Conservation (phyloP, 257 asterid genomes). For the Solanum appendiculatum region DNA sequence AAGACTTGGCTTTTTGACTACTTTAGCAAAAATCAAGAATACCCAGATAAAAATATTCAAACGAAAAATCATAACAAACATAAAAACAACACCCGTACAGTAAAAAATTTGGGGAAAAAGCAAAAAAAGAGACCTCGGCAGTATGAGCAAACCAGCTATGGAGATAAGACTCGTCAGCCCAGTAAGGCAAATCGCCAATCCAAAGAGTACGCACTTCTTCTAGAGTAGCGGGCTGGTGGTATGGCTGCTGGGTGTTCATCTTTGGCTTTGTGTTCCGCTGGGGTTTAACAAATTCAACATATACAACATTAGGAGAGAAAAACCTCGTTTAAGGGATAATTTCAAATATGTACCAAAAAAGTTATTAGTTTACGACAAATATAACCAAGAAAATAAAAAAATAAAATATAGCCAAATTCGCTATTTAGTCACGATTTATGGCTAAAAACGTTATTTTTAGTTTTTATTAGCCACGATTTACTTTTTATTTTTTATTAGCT, state of each 20-base stretch:
- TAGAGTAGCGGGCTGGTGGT: constrained; percentile 87
- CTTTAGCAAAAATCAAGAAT: not conserved
- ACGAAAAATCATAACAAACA: not conserved
- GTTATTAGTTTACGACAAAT: too few relatives aligned
- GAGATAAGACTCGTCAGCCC: constrained; percentile 95
- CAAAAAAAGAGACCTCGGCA: constrained; percentile 45
- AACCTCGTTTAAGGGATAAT: too few relatives aligned
- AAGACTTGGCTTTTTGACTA: not conserved
- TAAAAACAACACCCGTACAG: not conserved
- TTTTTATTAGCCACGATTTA: too few relatives aligned
- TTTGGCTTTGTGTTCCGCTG: not conserved
- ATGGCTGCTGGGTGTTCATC: constrained; percentile 37
- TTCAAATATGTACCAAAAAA: too few relatives aligned
- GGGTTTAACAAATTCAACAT: not conserved
- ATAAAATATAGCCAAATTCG: too few relatives aligned
- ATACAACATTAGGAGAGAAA: not conserved
- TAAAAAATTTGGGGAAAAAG: not conserved
- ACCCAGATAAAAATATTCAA: not conserved
- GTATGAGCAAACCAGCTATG: constrained; percentile 84
- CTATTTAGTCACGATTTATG: too few relatives aligned
- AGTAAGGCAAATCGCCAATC: constrained; percentile 98
- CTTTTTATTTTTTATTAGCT: too few relatives aligned
- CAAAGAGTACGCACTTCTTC: constrained; percentile 99
- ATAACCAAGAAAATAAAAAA: too few relatives aligned
- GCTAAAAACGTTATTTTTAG: too few relatives aligned